phyloP scores from a whole-genome alignment of 1,284 basidiomycete species.

The Boletellus deceptivus region DNA sequence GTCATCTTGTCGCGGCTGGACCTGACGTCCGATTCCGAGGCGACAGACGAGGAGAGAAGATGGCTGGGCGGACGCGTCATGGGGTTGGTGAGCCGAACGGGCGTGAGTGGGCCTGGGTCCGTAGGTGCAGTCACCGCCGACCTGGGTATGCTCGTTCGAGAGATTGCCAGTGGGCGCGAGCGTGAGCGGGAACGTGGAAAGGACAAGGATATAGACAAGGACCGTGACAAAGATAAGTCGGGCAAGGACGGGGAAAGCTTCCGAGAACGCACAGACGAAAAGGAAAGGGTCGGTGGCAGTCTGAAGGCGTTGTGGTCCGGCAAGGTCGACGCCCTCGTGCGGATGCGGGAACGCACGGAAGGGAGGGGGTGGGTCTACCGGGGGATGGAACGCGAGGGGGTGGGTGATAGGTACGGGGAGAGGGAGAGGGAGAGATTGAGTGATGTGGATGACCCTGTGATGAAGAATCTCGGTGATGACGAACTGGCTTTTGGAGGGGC shows the following conservation, averaged over 20 bases:
- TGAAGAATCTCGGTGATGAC: slow-evolving; percentile 25
- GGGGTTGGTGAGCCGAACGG: slow-evolving; percentile 38
- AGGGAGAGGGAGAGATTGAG: slow-evolving; percentile 28
- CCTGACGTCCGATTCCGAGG: slow-evolving; percentile 34
- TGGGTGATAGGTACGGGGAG: slow-evolving; percentile 16
- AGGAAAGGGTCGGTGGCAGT: slow-evolving; percentile 38
- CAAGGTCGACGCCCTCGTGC: slow-evolving; percentile 26
- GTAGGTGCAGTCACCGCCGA: slow-evolving; percentile 48
- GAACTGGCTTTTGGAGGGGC: slow-evolving; percentile 42
- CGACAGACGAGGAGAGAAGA: slow-evolving; percentile 27
- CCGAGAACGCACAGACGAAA: slow-evolving; percentile 34
- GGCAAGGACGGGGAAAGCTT: slow-evolving; percentile 32
- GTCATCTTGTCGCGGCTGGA: slow-evolving; percentile 55
- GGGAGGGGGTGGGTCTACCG: slow-evolving; percentile 12
- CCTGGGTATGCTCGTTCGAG: slow-evolving; percentile 37
- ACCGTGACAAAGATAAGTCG: slow-evolving; percentile 35
- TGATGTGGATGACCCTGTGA: slow-evolving; percentile 35
- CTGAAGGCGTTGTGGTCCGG: slow-evolving; percentile 36
- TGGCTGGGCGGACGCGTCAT: slow-evolving; percentile 32
- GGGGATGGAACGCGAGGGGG: slow-evolving; percentile 20
- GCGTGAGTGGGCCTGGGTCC: slow-evolving; percentile 33
- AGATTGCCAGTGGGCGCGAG: slow-evolving; percentile 29
- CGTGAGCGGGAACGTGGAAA: slow-evolving; percentile 29
- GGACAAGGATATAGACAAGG: slow-evolving; percentile 31
- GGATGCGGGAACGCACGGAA: slow-evolving; percentile 33